Evolutionary conservation across 129 eudicot species (phyloP).

Genomic region (Oenanthe sinensis): DNA sequence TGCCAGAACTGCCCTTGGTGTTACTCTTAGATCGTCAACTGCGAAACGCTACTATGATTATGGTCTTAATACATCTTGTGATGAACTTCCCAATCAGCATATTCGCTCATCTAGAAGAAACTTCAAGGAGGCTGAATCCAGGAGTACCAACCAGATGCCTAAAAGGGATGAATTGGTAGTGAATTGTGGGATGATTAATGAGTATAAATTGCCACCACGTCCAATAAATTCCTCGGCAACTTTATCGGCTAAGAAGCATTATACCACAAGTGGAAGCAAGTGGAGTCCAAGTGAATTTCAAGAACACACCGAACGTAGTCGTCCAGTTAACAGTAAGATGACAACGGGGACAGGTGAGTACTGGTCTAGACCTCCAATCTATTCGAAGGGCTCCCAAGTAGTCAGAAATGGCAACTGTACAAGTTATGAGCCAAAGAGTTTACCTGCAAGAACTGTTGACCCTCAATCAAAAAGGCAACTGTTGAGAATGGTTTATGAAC

Average conservation of each 20-base stretch:
- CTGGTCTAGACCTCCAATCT: conserved; percentile 10
- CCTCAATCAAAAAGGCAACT: conserved; percentile 36
- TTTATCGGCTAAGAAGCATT: conserved; percentile 18
- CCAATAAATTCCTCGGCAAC: conserved; percentile 7
- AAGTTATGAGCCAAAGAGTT: conserved; percentile 19
- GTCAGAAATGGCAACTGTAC: conserved; percentile 17
- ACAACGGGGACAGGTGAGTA: conserved; percentile 15
- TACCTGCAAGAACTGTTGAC: conserved; percentile 24
- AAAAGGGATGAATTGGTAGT: conserved; percentile 20
- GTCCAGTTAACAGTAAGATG: conserved; percentile 13
- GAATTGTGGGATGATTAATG: not conserved
- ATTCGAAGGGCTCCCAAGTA: conserved; percentile 17
- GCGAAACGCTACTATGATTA: conserved; percentile 34
- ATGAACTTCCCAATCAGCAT: conserved; percentile 20
- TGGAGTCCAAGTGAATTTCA: conserved; percentile 22
- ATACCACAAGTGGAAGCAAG: conserved; percentile 15
- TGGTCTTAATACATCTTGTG: conserved; percentile 59
- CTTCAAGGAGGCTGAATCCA: conserved; percentile 6
- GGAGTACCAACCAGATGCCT: conserved; percentile 13
- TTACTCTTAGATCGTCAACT: conserved; percentile 22
- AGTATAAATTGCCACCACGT: conserved; percentile 11
- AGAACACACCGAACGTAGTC: conserved; percentile 10
- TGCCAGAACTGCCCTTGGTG: conserved; percentile 18
- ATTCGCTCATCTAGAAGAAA: conserved; percentile 22
- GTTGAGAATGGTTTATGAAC: conserved; percentile 51